Evolutionary conservation across 1,284 basidiomycete species (phyloP).

Genomic region (Lignosus rhinocerotis): DNA sequence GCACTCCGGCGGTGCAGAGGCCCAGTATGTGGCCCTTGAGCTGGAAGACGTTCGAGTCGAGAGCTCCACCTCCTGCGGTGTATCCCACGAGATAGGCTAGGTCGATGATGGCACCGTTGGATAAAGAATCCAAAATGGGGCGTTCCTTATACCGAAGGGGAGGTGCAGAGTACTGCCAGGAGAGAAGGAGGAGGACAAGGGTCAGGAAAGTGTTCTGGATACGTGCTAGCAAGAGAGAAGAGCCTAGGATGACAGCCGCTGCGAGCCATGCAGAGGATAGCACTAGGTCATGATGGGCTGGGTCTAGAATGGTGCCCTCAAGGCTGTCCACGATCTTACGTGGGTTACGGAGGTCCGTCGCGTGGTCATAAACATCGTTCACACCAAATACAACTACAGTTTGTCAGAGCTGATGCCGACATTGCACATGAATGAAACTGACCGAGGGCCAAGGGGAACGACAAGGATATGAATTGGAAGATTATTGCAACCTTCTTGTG

Average conservation of each 20-base stretch:
- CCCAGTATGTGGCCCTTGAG: constrained; percentile 12
- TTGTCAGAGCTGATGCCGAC: background rate
- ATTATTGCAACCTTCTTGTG: background rate
- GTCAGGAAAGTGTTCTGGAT: background rate
- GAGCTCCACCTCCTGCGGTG: constrained; percentile 7
- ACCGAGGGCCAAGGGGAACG: constrained; percentile 14
- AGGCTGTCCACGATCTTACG: constrained; percentile 16
- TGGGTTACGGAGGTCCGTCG: constrained; percentile 16
- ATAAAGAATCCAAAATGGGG: constrained; percentile 14
- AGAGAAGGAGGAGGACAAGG: constrained; percentile 5
- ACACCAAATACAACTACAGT: constrained; percentile 18
- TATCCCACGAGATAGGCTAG: constrained; percentile 12
- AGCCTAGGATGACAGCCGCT: background rate
- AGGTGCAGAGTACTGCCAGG: constrained; percentile 17
- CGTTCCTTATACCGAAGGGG: constrained; percentile 16
- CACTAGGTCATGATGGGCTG: constrained; percentile 2
- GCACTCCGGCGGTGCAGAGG: constrained; percentile 15
- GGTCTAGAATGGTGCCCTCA: constrained; percentile 18
- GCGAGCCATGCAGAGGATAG: constrained; percentile 3
- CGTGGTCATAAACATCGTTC: constrained; percentile 21
- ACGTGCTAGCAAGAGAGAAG: background rate
- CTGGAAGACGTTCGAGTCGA: background rate
- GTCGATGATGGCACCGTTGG: constrained; percentile 16
- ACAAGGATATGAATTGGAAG: constrained; percentile 10
- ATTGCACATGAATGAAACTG: background rate